These are phyloP conservation scores for Neonectria coccinea DNA, from an alignment of 2,329 filamentous ascomycete species.

Conservation along the genomic window DNA sequence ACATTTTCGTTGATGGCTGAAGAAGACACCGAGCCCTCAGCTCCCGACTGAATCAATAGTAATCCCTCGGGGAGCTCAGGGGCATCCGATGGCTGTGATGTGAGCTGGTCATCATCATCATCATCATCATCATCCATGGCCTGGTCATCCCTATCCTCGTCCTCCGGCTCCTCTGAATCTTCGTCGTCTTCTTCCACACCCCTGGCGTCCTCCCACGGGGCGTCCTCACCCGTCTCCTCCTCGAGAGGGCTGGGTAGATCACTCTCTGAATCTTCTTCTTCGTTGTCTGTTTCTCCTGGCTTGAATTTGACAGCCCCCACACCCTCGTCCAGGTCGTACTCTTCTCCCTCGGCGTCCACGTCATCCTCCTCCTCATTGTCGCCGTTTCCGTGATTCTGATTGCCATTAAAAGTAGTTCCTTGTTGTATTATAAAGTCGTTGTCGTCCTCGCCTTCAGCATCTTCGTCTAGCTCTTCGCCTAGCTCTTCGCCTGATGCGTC, in stretches of 20 bases:
- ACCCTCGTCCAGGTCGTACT: slow-evolving; percentile 63
- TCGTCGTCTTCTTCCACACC: slow-evolving; percentile 70
- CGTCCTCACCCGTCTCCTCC: slow-evolving; percentile 61
- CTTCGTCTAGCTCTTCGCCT: slow-evolving; percentile 57
- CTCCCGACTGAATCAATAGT: slow-evolving; percentile 14
- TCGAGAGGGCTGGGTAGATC: slow-evolving; percentile 62
- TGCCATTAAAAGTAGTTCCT: slow-evolving; percentile 36
- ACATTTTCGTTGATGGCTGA: slow-evolving; percentile 28
- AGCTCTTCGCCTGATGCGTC: slow-evolving; percentile 57
- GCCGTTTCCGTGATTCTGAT: slow-evolving; percentile 47
- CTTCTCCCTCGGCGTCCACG: slow-evolving; percentile 45
- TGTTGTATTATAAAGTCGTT: slow-evolving; percentile 47
- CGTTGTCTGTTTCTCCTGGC: slow-evolving; percentile 61
- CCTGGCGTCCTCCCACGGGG: slow-evolving; percentile 66
- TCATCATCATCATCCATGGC: slow-evolving; percentile 43
- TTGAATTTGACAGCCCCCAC: slow-evolving; percentile 69
- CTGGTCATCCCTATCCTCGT: slow-evolving; percentile 36
- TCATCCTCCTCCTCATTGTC: slow-evolving; percentile 51
- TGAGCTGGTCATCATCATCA: slow-evolving; percentile 38
- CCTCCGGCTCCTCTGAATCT: slow-evolving; percentile 56
- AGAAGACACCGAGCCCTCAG: slow-evolving; percentile 29
- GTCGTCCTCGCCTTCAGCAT: slow-evolving; percentile 58
- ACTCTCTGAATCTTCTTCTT: slow-evolving; percentile 61
- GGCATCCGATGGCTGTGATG: slow-evolving; percentile 46
- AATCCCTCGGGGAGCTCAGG: slow-evolving; percentile 31